A percentile compares a stretch with the other conserved stretches of the same genome.
These are phyloP conservation scores for Nakazawaea wickerhamii DNA, from an alignment of 805 yeast species.

Conservation along the genomic window DNA sequence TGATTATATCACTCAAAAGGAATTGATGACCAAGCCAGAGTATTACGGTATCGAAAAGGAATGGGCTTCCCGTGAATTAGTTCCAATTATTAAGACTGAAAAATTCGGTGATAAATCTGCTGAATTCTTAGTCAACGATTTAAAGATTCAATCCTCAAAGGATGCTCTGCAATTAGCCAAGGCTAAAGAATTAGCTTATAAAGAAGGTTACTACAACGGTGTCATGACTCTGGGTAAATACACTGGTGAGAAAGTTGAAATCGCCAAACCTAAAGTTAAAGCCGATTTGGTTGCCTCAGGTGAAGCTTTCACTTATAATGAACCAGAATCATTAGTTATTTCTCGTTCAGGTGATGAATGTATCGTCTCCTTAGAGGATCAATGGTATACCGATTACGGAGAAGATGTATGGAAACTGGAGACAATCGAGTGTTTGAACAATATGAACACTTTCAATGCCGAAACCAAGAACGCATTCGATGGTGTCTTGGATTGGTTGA, in stretches of 20 bases:
- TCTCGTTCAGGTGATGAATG: slow-evolving; percentile 97
- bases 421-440: slow-evolving; percentile 72
- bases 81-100: slow-evolving; percentile 73
- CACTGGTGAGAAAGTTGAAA: slow-evolving; percentile 85
- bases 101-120: slow-evolving; percentile 89
- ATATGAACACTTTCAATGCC: slow-evolving; percentile 71
- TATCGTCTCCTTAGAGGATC: slow-evolving; percentile 95
- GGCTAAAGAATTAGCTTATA: slow-evolving; percentile 93
- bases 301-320: slow-evolving; percentile 84
- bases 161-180: slow-evolving; percentile 79
- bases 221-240: slow-evolving; percentile 73
- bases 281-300: slow-evolving; percentile 73
- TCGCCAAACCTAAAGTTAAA: slow-evolving; percentile 82
- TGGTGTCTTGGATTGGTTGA: slow-evolving; percentile 92
- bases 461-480: slow-evolving; percentile 91
- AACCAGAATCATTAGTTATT: slow-evolving; percentile 85
- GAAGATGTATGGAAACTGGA: slow-evolving; percentile 82
- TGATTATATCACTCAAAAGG: slow-evolving; percentile 83
- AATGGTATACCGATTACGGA: slow-evolving; percentile 98
- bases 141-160: slow-evolving; percentile 93
- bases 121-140: slow-evolving; percentile 71
- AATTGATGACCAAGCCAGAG: slow-evolving; percentile 83
- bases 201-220: slow-evolving; percentile 95
- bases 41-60: slow-evolving; percentile 78
- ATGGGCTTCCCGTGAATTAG: slow-evolving; percentile 75